A percentile compares a stretch with the other conserved stretches of the same genome.
Conservation (phyloP, 148 eudicot species). For the Selenicereus undatus region DNA sequence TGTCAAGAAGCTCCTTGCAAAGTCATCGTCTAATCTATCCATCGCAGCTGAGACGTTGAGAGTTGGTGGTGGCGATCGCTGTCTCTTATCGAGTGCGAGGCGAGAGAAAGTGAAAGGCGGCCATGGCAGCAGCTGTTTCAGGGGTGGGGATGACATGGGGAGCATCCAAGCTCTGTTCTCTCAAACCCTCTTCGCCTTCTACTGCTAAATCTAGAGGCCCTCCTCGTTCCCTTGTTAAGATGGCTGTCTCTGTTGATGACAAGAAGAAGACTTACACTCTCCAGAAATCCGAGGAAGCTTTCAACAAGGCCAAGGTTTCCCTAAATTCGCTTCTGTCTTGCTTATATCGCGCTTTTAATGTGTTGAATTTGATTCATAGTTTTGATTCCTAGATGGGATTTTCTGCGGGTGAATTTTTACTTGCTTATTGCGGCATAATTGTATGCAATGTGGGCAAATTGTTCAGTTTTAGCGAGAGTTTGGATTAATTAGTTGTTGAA, state of each 20-base stretch:
- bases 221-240: slow-evolving; percentile 32
- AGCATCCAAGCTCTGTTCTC: slow-evolving; percentile 31
- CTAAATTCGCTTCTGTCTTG: neutral
- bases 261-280: slow-evolving; percentile 68
- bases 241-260: slow-evolving; percentile 65
- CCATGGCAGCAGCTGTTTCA: slow-evolving; percentile 34
- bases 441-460: neutral
- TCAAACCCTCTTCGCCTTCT: neutral
- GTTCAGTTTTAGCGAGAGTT: neutral
- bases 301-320: slow-evolving; percentile 72
- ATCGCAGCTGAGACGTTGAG: neutral
- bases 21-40: neutral
- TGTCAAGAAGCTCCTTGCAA: neutral
- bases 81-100: neutral
- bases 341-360: neutral
- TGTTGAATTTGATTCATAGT: neutral
- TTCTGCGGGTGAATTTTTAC: neutral
- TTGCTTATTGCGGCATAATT: too few species aligned
- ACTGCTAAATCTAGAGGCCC: neutral
- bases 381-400: neutral
- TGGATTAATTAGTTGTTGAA: neutral
- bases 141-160: slow-evolving; percentile 37
- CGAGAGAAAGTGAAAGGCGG: slow-evolving; percentile 18
- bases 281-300: slow-evolving; percentile 87
- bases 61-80: neutral